phyloP scores from a whole-genome alignment of 176 grass and related monocot genomes.

The Oryza nivara region DNA sequence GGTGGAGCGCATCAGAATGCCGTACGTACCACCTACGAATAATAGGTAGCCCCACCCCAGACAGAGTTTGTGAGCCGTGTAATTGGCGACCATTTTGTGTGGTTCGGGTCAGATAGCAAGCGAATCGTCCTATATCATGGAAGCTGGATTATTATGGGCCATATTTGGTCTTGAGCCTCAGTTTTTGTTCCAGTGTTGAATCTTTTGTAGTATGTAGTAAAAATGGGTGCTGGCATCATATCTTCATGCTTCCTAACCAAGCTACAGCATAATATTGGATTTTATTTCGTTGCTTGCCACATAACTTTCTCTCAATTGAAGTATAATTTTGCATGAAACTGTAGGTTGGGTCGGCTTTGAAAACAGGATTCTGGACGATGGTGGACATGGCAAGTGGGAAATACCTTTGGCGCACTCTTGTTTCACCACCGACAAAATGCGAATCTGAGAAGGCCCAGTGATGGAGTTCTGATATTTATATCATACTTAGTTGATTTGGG shows the following conservation, averaged over 20 bases:
- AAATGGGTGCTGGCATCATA: not conserved
- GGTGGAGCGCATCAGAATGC: too few species aligned
- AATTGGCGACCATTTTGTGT: too few species aligned
- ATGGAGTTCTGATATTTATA: conserved; percentile 27
- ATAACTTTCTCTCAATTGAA: not conserved
- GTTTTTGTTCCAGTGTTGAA: not conserved
- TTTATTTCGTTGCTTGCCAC: not conserved
- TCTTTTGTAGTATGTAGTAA: not conserved
- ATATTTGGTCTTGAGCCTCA: not conserved
- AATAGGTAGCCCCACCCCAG: too few species aligned
- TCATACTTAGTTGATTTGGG: not conserved
- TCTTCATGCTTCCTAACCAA: not conserved
- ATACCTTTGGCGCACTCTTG: conserved; percentile 85
- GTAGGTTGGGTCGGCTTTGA: conserved; percentile 73
- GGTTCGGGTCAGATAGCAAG: too few species aligned
- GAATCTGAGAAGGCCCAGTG: conserved; percentile 53
- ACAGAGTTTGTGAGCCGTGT: too few species aligned
- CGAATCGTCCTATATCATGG: too few species aligned
- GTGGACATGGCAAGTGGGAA: conserved; percentile 94
- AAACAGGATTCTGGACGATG: conserved; percentile 77
- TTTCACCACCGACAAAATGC: conserved; percentile 43
- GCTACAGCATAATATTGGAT: not conserved
- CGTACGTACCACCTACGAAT: too few species aligned
- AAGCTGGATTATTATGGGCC: too few species aligned
- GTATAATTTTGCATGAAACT: not conserved